A percentile compares a stretch with the other conserved stretches of the same genome.
Evolutionary conservation across 2,329 filamentous ascomycete species (phyloP).

Genomic region (Aspergillus brunneoviolaceus): DNA sequence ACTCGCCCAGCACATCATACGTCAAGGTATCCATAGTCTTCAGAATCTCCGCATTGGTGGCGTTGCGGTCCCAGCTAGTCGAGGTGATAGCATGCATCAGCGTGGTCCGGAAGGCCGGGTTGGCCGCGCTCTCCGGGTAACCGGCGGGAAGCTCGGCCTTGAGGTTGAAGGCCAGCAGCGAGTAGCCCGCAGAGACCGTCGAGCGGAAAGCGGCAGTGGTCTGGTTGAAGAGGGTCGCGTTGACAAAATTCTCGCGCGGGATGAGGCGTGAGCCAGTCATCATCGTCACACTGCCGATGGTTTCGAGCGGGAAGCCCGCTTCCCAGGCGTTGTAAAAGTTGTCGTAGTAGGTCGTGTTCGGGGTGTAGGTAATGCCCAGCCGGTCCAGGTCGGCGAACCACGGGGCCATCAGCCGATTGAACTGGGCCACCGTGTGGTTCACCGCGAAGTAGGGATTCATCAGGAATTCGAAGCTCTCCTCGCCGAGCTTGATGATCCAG

Average conservation of each 20-base stretch:
- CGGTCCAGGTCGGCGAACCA: slow-evolving; percentile 27
- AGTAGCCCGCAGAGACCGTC: slow-evolving; percentile 27
- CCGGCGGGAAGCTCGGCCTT: slow-evolving; percentile 26
- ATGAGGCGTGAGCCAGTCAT: slow-evolving; percentile 36
- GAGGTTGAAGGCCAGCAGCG: slow-evolving; percentile 36
- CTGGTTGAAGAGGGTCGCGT: slow-evolving; percentile 24
- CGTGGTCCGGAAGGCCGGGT: slow-evolving; percentile 27
- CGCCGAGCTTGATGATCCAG: slow-evolving; percentile 25
- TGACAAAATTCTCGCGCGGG: slow-evolving; percentile 35
- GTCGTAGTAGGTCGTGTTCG: slow-evolving; percentile 28
- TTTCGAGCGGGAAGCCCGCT: slow-evolving; percentile 29
- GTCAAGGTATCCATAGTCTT: slow-evolving; percentile 23
- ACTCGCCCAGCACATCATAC: slow-evolving; percentile 20
- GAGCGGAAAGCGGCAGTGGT: slow-evolving; percentile 28
- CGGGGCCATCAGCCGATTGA: slow-evolving; percentile 26
- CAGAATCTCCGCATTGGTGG: slow-evolving; percentile 40
- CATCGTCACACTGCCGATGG: slow-evolving; percentile 21
- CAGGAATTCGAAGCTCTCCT: slow-evolving; percentile 31
- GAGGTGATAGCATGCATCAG: slow-evolving; percentile 30
- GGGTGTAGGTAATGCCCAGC: slow-evolving; percentile 26
- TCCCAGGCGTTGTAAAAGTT: slow-evolving; percentile 31
- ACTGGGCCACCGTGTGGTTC: slow-evolving; percentile 29
- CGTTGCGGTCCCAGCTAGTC: slow-evolving; percentile 21
- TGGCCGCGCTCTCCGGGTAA: slow-evolving; percentile 20
- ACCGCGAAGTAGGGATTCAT: slow-evolving; percentile 31